Conservation (phyloP, 306 rosid genomes). For the Acacia confusa region DNA sequence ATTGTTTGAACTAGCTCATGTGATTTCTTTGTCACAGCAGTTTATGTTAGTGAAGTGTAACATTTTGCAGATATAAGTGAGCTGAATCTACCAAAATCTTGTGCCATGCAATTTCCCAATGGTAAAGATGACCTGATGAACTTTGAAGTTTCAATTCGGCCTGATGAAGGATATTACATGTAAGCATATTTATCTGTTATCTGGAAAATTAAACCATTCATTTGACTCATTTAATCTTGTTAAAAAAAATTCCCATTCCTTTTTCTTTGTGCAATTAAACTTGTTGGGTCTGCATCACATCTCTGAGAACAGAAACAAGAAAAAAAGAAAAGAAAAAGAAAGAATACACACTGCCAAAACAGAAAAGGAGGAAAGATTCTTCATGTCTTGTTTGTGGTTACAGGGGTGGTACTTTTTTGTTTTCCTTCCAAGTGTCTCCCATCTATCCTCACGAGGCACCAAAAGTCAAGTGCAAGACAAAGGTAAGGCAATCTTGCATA, state of each 20-base stretch:
- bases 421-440: conserved; percentile 67
- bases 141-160: conserved; percentile 90
- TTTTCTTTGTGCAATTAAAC: neutral
- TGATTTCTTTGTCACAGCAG: conserved; percentile 3
- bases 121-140: conserved; percentile 97
- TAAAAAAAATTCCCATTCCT: neutral
- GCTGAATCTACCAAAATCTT: conserved; percentile 88
- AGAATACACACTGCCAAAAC: neutral
- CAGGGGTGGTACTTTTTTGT: conserved; percentile 69
- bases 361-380: neutral
- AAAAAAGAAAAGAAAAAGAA: neutral
- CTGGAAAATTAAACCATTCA: neutral
- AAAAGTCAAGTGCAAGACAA: conserved; percentile 79
- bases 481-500: conserved; percentile 42
- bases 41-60: conserved; percentile 28
- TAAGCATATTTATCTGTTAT: conserved; percentile 43
- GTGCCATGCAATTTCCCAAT: conserved; percentile 76
- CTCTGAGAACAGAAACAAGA: neutral
- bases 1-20: neutral
- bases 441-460: conserved; percentile 79
- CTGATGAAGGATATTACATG: conserved; percentile 92
- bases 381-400: conserved; percentile 16
- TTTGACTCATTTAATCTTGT: neutral
- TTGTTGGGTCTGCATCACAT: neutral
- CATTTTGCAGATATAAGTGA: conserved; percentile 81